A percentile compares a stretch with the other conserved stretches of the same genome.
phyloP scores from a whole-genome alignment of 345 rosid genomes.

The Kandelia obovata region DNA sequence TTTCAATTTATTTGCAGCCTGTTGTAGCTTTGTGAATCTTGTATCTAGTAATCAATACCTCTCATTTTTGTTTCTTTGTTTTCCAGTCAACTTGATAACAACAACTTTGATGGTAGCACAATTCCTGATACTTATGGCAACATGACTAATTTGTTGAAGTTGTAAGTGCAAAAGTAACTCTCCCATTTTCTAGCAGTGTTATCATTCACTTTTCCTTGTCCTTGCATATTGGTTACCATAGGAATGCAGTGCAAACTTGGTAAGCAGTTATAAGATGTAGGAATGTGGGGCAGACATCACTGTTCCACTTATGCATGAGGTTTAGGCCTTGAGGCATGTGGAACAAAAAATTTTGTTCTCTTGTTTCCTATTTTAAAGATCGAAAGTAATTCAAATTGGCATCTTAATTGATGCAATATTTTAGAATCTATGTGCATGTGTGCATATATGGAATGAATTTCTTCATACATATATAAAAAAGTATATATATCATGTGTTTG shows the following conservation, averaged over 20 bases:
- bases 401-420: too few species aligned
- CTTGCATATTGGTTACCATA: too few species aligned
- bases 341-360: neutral
- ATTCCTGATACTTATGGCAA: conserved; percentile 72
- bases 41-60: neutral
- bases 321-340: conserved; percentile 5
- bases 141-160: conserved; percentile 72
- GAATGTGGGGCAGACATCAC: neutral
- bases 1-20: neutral
- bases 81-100: conserved; percentile 89
- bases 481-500: neutral
- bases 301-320: conserved; percentile 8
- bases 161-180: conserved; percentile 52
- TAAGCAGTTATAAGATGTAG: neutral
- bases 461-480: neutral
- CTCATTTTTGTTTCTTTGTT: conserved; percentile 16
- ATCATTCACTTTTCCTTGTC: too few species aligned
- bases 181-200: too few species aligned
- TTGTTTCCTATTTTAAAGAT: too few species aligned
- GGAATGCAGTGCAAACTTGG: conserved; percentile 6
- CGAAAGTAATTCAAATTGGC: too few species aligned
- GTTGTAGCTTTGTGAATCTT: conserved; percentile 4
- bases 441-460: neutral
- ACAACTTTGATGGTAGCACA: conserved; percentile 66
- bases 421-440: neutral